Evolutionary conservation across 345 rosid species (phyloP), one percentile per base, ranked within the genome.

Genomic region (Microthlaspi erraticum): DNA sequence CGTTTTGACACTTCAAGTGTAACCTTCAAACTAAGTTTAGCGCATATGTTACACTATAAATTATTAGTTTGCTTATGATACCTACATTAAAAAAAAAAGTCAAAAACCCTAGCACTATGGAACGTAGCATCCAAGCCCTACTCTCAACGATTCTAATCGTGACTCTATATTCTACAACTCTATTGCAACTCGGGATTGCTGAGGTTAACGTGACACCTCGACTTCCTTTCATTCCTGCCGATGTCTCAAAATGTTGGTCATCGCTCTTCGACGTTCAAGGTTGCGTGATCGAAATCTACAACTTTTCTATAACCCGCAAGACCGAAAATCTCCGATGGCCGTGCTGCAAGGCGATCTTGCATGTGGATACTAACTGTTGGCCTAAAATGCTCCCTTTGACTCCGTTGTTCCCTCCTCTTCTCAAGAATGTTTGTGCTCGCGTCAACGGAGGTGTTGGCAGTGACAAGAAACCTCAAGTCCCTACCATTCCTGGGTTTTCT

Each of bases 331-430:
- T 6, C 38, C 8, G 7, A 34, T 2, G 38, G 8, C 38, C 72
- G 1, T 73, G 72, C 50, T 73, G 77, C 61, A 73, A 73, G 31
- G 66, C 34, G 29, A 48, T 73, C 38, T 26, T 32, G 10, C 8
- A 11, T 19, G 8, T 74, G 12, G 71, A 64, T 48, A 51, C n/a
- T 0, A 74, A 59, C 10, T 74, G 78, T 66, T 74, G 72, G 68
- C 58, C 77, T 2, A 61, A 57, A 31, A 74, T 66, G 67, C 66
- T 58, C 58, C 73, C 48, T 1, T 38, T 49, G 61, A 48, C 52
- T 41, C 61, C 53, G 0, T 51, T 50, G 5, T 61, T 71, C 34
- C 63, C 53, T 31, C 45, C 68, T 41, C 60, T 70, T 12, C 68
- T 61, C 13, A 71, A 60, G 17, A 50, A 71, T 8, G 49, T 32